These are phyloP conservation scores for Aspergillus neotritici DNA, from an alignment of 2,329 filamentous ascomycete genomes.

Conservation along the genomic window DNA sequence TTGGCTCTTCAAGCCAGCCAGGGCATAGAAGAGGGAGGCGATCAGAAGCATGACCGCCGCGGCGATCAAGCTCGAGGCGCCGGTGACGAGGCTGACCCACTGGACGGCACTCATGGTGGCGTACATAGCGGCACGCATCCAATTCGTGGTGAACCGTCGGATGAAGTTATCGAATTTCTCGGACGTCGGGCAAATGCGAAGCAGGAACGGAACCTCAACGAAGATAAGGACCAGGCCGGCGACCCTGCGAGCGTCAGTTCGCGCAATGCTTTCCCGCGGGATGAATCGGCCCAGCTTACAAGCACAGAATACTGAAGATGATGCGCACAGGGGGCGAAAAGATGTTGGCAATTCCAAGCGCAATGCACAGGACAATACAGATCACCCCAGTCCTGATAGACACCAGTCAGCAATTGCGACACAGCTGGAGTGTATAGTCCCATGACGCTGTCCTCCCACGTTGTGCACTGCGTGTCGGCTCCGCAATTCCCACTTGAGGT, in stretches of 20 bases:
- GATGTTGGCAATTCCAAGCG: slow-evolving; percentile 63
- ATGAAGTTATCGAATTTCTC: slow-evolving; percentile 81
- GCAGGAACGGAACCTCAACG: slow-evolving; percentile 84
- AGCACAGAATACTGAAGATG: slow-evolving; percentile 54
- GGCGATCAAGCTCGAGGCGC: slow-evolving; percentile 70
- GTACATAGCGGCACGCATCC: slow-evolving; percentile 90
- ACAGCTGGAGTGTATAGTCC: no score
- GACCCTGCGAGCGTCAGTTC: slow-evolving; percentile 51
- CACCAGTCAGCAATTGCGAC: slow-evolving; percentile 11
- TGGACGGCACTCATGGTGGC: slow-evolving; percentile 72
- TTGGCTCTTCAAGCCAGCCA: slow-evolving; percentile 42
- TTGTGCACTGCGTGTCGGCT: no score
- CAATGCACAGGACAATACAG: slow-evolving; percentile 60
- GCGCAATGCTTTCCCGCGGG: slow-evolving; percentile 19
- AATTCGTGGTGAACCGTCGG: slow-evolving; percentile 90
- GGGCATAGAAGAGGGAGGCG: slow-evolving; percentile 69
- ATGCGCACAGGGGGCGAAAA: slow-evolving; percentile 57
- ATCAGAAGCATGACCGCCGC: slow-evolving; percentile 75
- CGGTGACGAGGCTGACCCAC: slow-evolving; percentile 68
- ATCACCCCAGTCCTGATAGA: slow-evolving; percentile 46
- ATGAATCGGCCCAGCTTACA: slow-evolving; percentile 42
- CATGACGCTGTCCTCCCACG: no score
- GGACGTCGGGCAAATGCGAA: slow-evolving; percentile 96
- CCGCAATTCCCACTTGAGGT: neutral
- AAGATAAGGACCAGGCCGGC: slow-evolving; percentile 72